A percentile compares a stretch with the other conserved stretches of the same genome.
Evolutionary conservation across 768 basidiomycete species (phyloP).

Genomic region (Candolleomyces aberdarensis): DNA sequence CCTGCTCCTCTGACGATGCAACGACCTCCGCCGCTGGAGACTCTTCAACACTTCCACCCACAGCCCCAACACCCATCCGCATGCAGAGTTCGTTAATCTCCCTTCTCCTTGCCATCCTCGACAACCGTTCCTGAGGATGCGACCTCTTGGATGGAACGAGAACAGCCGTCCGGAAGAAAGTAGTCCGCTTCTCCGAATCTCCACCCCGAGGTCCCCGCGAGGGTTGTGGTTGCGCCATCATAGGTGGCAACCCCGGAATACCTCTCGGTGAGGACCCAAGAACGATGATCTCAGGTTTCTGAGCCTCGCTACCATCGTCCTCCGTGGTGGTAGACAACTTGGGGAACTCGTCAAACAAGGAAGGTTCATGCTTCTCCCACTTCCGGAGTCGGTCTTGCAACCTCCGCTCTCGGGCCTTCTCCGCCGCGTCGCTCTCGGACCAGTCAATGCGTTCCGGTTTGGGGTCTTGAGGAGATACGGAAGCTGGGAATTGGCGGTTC

Average conservation of each 20-base stretch:
- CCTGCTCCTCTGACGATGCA: no score
- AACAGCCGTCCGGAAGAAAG: constrained; percentile 67
- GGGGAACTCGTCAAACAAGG: constrained; percentile 64
- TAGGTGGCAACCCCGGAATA: constrained; percentile 34
- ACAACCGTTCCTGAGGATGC: constrained; percentile 46
- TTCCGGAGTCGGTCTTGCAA: constrained; percentile 66
- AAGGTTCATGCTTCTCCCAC: constrained; percentile 67
- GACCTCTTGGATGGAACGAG: constrained; percentile 65
- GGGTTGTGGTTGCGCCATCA: neutral
- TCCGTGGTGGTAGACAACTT: constrained; percentile 41
- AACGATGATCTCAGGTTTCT: constrained; percentile 46
- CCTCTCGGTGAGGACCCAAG: constrained; percentile 38
- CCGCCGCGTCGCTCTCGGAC: constrained; percentile 30
- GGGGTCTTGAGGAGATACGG: constrained; percentile 25
- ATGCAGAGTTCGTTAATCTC: constrained; percentile 81
- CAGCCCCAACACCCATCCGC: constrained; percentile 76
- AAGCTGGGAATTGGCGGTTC: constrained; percentile 35
- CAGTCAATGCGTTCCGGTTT: constrained; percentile 23
- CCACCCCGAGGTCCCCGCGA: constrained; percentile 14
- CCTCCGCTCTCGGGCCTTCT: constrained; percentile 67
- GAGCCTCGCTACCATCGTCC: constrained; percentile 29
- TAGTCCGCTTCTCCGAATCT: constrained; percentile 23
- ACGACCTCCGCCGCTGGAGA: constrained; percentile 24
- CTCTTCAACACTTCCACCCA: constrained; percentile 63
- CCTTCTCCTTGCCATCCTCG: constrained; percentile 58